Percentiles rank a stretch among this genome's conserved stretches.
Evolutionary conservation across 768 basidiomycete genomes (phyloP).

Genomic region (Galerina marginata): DNA sequence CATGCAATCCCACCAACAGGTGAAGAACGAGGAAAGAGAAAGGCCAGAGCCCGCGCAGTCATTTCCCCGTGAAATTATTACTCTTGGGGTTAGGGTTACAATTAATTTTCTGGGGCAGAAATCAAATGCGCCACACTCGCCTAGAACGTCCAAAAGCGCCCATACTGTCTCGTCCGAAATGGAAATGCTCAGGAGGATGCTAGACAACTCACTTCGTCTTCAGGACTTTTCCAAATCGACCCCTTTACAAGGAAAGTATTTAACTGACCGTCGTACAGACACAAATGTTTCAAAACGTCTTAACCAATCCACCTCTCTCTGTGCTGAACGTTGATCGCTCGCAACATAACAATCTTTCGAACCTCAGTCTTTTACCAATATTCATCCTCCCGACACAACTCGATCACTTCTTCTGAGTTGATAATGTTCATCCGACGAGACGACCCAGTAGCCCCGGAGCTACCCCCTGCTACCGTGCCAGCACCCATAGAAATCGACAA

Average conservation of each 20-base stretch:
- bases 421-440: constrained; percentile 4
- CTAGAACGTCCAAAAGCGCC: neutral
- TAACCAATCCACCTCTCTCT: neutral
- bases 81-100: constrained; percentile 18
- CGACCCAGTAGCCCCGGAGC: constrained; percentile 1
- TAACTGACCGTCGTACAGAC: neutral
- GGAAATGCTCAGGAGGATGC: neutral
- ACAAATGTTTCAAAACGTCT: neutral
- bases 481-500: constrained; percentile 14
- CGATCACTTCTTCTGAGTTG: no score
- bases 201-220: neutral
- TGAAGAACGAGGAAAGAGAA: constrained; percentile 1
- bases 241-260: constrained; percentile 1
- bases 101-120: neutral
- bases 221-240: constrained; percentile 3
- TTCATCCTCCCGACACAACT: neutral
- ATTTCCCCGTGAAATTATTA: constrained; percentile 12
- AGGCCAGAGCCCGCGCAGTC: neutral
- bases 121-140: constrained; percentile 11
- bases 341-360: neutral
- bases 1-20: constrained; percentile 30
- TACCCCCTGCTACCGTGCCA: neutral
- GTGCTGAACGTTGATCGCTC: neutral
- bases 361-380: neutral
- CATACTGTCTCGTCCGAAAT: neutral